Base-by-base conservation (phyloP, 2,329 filamentous ascomycete species). In the Alternaria triticimaculans region DNA sequence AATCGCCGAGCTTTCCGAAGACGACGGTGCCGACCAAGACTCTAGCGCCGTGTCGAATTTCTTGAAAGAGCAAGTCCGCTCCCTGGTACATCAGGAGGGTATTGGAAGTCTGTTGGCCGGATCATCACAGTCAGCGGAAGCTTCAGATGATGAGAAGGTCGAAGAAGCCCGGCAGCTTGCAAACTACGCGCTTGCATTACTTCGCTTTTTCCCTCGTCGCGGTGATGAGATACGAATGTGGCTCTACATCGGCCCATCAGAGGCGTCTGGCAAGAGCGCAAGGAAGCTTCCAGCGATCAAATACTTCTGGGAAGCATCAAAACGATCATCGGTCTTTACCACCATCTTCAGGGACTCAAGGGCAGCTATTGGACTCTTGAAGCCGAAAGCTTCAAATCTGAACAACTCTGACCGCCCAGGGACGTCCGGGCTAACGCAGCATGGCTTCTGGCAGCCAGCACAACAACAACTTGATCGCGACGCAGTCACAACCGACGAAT, bases 151-250 rank as follows among this genome's bases (percentile, higher is more conserved):
- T 6, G 74, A 71, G 65, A 80, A 68, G 75, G 82, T 73, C 72
- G 83, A 87, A 62, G 88, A 92, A 75, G 90, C 92, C 3, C 91
- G 90, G 69, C 83, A 93, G 12, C 84, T 97, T 43, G 93, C 95
- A 12, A 93, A 91, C 26, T 98, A 97, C 76, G 93, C 94, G 3
- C 84, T 98, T 43, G 94, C 92, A 0, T 82, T 99, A 4, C 83
- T 98, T 5, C 88, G 92, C 62, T 94, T 94, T 71, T 98, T 98
- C 69, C 94, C 95, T 9, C 83, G 86, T 7, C 87, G 89, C 63
- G 90, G 90, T 4, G 94, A 97, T 74, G 94, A 97, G 63, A 96
- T 97, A 64, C 90, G 94, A 21, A 97, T 98, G 93, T 95, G 93
- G 82, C 84, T 98, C 1, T 98, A 96, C 75, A 85, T 96, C 44